Conservation (phyloP, 164 flowering plant genomes). For the Piper longum region DNA sequence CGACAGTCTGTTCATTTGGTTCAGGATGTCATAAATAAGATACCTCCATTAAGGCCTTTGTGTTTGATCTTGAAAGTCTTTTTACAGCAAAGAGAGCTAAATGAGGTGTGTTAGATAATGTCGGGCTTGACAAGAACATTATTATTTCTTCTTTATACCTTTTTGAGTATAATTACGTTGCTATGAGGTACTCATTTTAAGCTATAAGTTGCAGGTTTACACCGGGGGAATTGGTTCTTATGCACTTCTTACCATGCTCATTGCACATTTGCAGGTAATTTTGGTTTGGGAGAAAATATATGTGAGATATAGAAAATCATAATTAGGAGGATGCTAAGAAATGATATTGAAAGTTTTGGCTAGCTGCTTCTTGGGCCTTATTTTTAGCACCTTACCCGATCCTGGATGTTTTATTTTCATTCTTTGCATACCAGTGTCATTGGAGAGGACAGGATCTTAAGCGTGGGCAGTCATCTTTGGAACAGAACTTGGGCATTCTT, state of each 20-base stretch:
- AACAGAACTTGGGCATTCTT: slow-evolving; percentile 77
- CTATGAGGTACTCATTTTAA: background rate
- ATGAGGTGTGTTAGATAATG: slow-evolving; percentile 45
- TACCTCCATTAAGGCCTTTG: slow-evolving; percentile 78
- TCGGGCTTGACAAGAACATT: no score
- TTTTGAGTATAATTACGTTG: no score
- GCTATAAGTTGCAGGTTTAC: slow-evolving; percentile 46
- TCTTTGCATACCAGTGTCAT: slow-evolving; percentile 8
- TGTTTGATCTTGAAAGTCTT: slow-evolving; percentile 90
- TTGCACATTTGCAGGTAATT: slow-evolving; percentile 72
- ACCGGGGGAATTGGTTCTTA: slow-evolving; percentile 97
- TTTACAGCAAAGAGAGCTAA: slow-evolving; percentile 88
- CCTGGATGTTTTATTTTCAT: background rate
- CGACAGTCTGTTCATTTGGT: slow-evolving; percentile 1
- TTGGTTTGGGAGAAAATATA: background rate
- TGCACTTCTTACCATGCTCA: slow-evolving; percentile 83
- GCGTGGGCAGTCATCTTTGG: slow-evolving; percentile 26
- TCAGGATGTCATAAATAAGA: slow-evolving; percentile 57
- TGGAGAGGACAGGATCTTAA: slow-evolving; percentile 30
- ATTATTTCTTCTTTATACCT: background rate
- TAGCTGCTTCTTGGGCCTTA: background rate
- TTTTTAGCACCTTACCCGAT: background rate
- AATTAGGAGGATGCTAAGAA: background rate
- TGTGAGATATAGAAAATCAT: no score
- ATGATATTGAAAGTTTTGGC: background rate